Evolutionary conservation across 1,284 basidiomycete genomes (phyloP).

Genomic region (Pseudozyma hubeiensis): DNA sequence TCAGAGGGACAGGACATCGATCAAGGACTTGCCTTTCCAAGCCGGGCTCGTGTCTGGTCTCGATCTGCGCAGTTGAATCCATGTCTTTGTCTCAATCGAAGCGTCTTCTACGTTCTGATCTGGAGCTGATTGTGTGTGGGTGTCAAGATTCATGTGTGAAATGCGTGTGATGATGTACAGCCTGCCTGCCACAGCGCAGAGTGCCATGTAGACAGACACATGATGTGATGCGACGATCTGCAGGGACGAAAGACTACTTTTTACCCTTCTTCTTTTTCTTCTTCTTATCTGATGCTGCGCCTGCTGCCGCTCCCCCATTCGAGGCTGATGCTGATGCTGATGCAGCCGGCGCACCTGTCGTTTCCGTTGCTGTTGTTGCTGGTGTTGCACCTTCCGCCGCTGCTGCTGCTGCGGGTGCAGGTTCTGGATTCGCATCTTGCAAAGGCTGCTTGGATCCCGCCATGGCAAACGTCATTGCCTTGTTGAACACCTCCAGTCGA

Average conservation of each 20-base stretch:
- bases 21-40: conserved; percentile 59
- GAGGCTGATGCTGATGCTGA: conserved; percentile 6
- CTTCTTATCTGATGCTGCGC: conserved; percentile 40
- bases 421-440: conserved; percentile 35
- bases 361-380: conserved; percentile 4
- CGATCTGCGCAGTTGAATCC: conserved; percentile 26
- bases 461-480: conserved; percentile 83
- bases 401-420: not conserved
- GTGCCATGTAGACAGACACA: no score
- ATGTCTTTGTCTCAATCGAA: not conserved
- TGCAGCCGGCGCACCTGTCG: conserved; percentile 1
- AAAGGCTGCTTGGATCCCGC: conserved; percentile 40
- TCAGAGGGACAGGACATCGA: conserved; percentile 43
- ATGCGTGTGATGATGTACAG: not conserved
- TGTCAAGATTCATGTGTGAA: not conserved
- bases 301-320: conserved; percentile 1
- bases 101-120: no score
- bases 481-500: conserved; percentile 90
- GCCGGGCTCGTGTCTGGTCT: conserved; percentile 48
- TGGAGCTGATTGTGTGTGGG: not conserved
- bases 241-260: conserved; percentile 14
- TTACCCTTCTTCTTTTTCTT: conserved; percentile 55
- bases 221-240: no score
- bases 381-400: conserved; percentile 8
- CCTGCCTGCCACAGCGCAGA: not conserved